Evolutionary conservation across 805 yeast species (phyloP).

Genomic region (Lachancea nothofagi): DNA sequence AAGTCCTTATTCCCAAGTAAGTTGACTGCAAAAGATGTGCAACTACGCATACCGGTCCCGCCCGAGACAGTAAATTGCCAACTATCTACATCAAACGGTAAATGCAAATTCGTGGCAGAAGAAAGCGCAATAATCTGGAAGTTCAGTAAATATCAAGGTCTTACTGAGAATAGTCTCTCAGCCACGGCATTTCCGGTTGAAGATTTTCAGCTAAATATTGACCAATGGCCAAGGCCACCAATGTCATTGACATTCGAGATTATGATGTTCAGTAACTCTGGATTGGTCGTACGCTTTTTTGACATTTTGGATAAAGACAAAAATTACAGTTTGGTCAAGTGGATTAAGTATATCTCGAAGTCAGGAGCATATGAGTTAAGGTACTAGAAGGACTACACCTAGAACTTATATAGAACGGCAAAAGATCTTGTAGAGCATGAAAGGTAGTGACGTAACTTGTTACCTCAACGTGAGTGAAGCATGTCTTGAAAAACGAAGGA

Average conservation of each 20-base stretch:
- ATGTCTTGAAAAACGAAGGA: background rate
- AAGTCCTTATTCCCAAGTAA: constrained; percentile 57
- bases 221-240: constrained; percentile 68
- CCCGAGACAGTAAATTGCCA: constrained; percentile 47
- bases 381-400: no score
- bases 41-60: constrained; percentile 65
- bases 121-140: constrained; percentile 66
- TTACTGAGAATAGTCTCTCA: constrained; percentile 54
- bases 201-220: constrained; percentile 21
- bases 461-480: background rate
- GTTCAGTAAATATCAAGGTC: constrained; percentile 61
- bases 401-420: no score
- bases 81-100: constrained; percentile 51
- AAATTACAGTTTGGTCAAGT: constrained; percentile 69
- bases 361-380: constrained; percentile 82
- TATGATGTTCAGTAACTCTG: constrained; percentile 72
- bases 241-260: constrained; percentile 62
- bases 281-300: constrained; percentile 66
- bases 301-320: constrained; percentile 51
- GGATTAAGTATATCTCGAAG: constrained; percentile 75
- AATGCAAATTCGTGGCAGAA: constrained; percentile 60
- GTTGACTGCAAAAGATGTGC: constrained; percentile 57
- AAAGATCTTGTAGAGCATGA: no score
- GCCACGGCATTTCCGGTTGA: constrained; percentile 44
- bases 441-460: background rate